phyloP scores from a whole-genome alignment of 176 grass and related monocot genomes.

The Hyparrhenia diplandra region DNA sequence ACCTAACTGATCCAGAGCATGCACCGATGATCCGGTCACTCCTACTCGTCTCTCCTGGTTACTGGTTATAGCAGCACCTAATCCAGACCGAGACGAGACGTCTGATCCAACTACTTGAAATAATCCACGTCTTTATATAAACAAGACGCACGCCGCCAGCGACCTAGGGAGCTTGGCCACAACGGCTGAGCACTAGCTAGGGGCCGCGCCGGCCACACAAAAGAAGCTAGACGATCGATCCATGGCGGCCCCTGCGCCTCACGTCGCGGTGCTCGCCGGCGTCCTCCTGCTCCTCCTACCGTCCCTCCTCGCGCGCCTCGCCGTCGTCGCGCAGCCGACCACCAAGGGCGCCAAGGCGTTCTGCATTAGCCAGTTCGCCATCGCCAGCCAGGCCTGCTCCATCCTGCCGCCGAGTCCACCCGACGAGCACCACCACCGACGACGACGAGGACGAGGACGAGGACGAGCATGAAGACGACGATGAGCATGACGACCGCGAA shows the following conservation, averaged over 20 bases:
- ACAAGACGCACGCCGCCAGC: not conserved
- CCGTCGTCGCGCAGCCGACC: conserved; percentile 16
- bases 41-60: conserved; percentile 3
- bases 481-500: not conserved
- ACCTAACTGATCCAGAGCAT: conserved; percentile 46
- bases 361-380: conserved; percentile 78
- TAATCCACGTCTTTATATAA: conserved; percentile 31
- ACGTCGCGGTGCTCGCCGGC: conserved; percentile 9
- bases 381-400: conserved; percentile 73
- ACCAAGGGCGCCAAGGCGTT: conserved; percentile 42
- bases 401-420: conserved; percentile 41
- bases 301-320: conserved; percentile 18
- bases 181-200: no score
- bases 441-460: not conserved
- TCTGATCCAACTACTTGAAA: conserved; percentile 24
- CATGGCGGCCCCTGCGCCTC: conserved; percentile 31
- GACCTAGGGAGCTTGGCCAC: not conserved
- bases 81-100: not conserved
- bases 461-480: not conserved
- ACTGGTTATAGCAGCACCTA: not conserved
- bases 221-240: no score
- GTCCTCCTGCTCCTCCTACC: conserved; percentile 39
- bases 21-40: conserved; percentile 22
- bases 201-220: not conserved
- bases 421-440: conserved; percentile 33